A percentile compares a stretch with the other conserved stretches of the same genome.
Evolutionary conservation across 805 yeast species (phyloP).

Genomic region (Candida nanaspora): DNA sequence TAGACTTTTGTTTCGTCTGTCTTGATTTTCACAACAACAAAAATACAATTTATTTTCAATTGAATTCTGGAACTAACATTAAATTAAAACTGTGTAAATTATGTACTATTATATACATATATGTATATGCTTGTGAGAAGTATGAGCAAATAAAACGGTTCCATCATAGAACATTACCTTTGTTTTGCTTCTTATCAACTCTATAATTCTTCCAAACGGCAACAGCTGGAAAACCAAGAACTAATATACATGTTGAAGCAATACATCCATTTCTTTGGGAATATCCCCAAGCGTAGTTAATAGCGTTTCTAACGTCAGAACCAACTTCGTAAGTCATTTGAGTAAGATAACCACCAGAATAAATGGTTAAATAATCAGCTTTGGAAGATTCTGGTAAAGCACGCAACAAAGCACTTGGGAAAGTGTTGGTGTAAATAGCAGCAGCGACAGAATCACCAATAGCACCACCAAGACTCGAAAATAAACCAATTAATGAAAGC

Average conservation of each 20-base stretch:
- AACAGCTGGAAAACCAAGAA: conserved; percentile 16
- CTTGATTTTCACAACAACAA: no score
- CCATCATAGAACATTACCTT: conserved; percentile 14
- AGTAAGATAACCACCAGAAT: conserved; percentile 14
- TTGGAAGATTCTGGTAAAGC: conserved; percentile 20
- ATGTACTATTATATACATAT: no score
- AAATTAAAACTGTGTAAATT: no score
- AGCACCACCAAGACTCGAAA: conserved; percentile 30
- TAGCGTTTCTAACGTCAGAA: conserved; percentile 17
- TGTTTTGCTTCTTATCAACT: conserved; percentile 15
- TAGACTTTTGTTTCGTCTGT: no score
- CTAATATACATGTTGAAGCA: conserved; percentile 19
- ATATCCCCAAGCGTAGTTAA: conserved; percentile 20
- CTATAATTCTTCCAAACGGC: conserved; percentile 21
- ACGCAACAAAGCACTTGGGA: conserved; percentile 17
- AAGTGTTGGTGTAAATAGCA: conserved; percentile 28
- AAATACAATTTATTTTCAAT: no score
- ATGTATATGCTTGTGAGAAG: background rate
- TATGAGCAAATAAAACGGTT: background rate
- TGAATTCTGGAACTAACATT: no score
- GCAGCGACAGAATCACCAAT: conserved; percentile 33
- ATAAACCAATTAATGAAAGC: conserved; percentile 28
- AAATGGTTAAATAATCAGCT: conserved; percentile 9
- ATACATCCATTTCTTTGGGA: conserved; percentile 17
- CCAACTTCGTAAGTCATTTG: conserved; percentile 20